phyloP scores from a whole-genome alignment of 306 rosid species.

The Coriaria nepalensis region DNA sequence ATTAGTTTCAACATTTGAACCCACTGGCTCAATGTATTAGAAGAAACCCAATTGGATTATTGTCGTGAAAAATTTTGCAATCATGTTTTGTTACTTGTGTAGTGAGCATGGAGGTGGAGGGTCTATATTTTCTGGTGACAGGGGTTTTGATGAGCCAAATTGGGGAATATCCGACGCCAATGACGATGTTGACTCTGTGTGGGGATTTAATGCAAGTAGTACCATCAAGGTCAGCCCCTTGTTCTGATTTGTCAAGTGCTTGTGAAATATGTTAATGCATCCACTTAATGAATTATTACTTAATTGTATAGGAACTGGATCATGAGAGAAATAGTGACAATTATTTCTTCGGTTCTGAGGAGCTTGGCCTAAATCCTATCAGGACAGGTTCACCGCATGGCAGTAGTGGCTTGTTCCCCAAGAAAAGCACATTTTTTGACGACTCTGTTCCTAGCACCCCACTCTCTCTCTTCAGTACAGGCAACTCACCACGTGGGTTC shows the following conservation, averaged over 20 bases:
- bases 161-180: slow-evolving; percentile 87
- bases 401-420: slow-evolving; percentile 30
- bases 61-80: no score
- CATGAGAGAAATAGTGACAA: slow-evolving; percentile 41
- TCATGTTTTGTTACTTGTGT: slow-evolving; percentile 13
- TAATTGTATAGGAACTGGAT: slow-evolving; percentile 38
- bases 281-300: not conserved
- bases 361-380: slow-evolving; percentile 69
- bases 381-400: slow-evolving; percentile 51
- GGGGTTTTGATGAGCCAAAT: slow-evolving; percentile 54
- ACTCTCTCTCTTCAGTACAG: slow-evolving; percentile 61
- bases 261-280: not conserved
- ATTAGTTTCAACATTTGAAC: not conserved
- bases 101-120: slow-evolving; percentile 56
- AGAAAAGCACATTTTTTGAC: slow-evolving; percentile 64
- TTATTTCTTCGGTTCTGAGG: slow-evolving; percentile 65
- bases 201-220: slow-evolving; percentile 65
- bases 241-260: not conserved
- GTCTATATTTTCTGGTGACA: slow-evolving; percentile 60
- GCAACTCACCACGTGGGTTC: slow-evolving; percentile 44
- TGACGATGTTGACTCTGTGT: slow-evolving; percentile 75
- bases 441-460: slow-evolving; percentile 97
- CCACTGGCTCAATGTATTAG: no score
- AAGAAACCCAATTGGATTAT: no score
- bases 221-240: slow-evolving; percentile 40